Evolutionary conservation across 2,329 filamentous ascomycete species (phyloP).

Genomic region (Fusarium sp.): DNA sequence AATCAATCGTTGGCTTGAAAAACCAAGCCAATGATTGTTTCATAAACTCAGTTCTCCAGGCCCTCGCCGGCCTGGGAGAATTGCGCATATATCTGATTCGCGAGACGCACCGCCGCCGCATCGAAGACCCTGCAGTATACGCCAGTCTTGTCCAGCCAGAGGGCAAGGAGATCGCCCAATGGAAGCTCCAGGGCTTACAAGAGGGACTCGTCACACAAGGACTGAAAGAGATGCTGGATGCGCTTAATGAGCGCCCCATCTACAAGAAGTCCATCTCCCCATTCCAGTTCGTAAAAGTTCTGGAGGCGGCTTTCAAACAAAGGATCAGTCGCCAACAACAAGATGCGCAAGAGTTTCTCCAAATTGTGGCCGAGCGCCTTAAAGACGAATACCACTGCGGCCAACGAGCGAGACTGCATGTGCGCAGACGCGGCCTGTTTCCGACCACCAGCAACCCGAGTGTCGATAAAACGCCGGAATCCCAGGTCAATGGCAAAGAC

Average conservation of each 20-base stretch:
- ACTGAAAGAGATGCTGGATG: conserved; percentile 92
- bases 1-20: conserved; percentile 86
- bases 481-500: conserved; percentile 36
- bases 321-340: conserved; percentile 95
- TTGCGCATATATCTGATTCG: conserved; percentile 91
- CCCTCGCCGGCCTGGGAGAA: conserved; percentile 89
- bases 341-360: conserved; percentile 96
- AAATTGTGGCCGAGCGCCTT: conserved; percentile 90
- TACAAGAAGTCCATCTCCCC: conserved; percentile 95
- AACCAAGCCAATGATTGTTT: conserved; percentile 97
- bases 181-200: conserved; percentile 78
- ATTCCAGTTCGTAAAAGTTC: conserved; percentile 81
- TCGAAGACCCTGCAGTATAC: conserved; percentile 85
- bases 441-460: conserved; percentile 20
- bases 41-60: conserved; percentile 96
- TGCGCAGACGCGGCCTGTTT: conserved; percentile 53
- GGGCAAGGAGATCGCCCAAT: conserved; percentile 62
- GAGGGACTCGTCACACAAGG: conserved; percentile 86
- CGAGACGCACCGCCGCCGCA: conserved; percentile 84
- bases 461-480: conserved; percentile 37
- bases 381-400: conserved; percentile 96
- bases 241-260: conserved; percentile 91
- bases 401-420: conserved; percentile 75
- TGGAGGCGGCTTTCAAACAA: conserved; percentile 89
- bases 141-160: conserved; percentile 67